A percentile compares a stretch with the other conserved stretches of the same genome.
phyloP scores from a whole-genome alignment of 768 basidiomycete genomes.

The Hypholoma sublateritium region DNA sequence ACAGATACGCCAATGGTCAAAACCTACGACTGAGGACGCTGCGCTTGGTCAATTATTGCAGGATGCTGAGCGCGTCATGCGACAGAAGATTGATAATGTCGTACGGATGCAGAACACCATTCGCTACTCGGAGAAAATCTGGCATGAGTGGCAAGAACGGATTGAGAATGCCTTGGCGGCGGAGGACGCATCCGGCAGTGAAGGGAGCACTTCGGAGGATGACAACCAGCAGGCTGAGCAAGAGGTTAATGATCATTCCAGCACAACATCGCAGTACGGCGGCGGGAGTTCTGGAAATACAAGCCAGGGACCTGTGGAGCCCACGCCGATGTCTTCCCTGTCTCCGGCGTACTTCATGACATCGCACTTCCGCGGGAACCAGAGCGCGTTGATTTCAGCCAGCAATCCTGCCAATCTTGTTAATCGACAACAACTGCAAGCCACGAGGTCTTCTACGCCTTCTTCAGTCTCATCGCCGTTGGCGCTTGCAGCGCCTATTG shows the following conservation, averaged over 20 bases:
- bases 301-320: constrained; percentile 44
- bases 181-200: constrained; percentile 56
- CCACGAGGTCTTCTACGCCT: constrained; percentile 81
- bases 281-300: constrained; percentile 38
- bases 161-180: constrained; percentile 67
- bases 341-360: constrained; percentile 40
- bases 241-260: constrained; percentile 52
- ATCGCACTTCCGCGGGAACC: constrained; percentile 28
- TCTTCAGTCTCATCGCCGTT: constrained; percentile 88
- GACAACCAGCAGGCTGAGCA: constrained; percentile 32
- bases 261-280: constrained; percentile 66
- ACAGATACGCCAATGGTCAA: constrained; percentile 82
- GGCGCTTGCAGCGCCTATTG: constrained; percentile 81
- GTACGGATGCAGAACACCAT: constrained; percentile 97
- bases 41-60: constrained; percentile 81
- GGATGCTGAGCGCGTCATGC: constrained; percentile 87
- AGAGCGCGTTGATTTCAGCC: constrained; percentile 25
- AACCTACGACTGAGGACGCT: constrained; percentile 81
- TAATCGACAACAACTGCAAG: constrained; percentile 49
- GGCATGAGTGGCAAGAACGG: constrained; percentile 95
- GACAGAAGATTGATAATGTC: constrained; percentile 93
- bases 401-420: constrained; percentile 28
- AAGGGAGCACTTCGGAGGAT: constrained; percentile 43
- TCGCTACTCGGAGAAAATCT: constrained; percentile 93
- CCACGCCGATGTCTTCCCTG: constrained; percentile 67